A percentile compares a stretch with the other conserved stretches of the same genome.
phyloP scores from a whole-genome alignment of 345 rosid genomes.

The Citrus glauca region DNA sequence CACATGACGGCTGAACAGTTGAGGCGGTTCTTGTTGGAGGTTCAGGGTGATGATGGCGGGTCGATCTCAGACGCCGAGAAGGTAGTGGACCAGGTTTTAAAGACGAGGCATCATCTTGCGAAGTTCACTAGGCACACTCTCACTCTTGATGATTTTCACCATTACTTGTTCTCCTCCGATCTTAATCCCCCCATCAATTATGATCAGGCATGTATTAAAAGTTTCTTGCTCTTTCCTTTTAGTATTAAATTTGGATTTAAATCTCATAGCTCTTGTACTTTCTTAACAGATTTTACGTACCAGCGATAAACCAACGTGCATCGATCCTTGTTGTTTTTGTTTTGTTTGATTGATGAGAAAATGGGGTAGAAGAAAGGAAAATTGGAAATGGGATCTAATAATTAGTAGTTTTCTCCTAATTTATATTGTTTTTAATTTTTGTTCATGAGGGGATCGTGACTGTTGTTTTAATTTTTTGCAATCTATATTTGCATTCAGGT shows the following conservation, averaged over 20 bases:
- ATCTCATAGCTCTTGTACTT: neutral
- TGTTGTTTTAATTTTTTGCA: neutral
- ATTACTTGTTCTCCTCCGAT: slow-evolving; percentile 50
- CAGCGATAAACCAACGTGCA: neutral
- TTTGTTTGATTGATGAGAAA: slow-evolving; percentile 7
- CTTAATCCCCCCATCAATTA: slow-evolving; percentile 55
- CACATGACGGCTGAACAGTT: slow-evolving; percentile 70
- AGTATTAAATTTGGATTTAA: no score
- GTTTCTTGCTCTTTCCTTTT: neutral
- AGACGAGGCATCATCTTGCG: slow-evolving; percentile 52
- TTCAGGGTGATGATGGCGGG: slow-evolving; percentile 38
- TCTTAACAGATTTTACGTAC: neutral
- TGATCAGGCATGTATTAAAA: slow-evolving; percentile 28
- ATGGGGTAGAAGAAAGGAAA: no score
- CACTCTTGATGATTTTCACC: slow-evolving; percentile 69
- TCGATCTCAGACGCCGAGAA: slow-evolving; percentile 46
- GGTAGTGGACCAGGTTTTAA: slow-evolving; percentile 53
- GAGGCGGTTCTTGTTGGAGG: slow-evolving; percentile 46
- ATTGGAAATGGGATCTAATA: neutral
- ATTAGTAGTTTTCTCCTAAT: neutral
- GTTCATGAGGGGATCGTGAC: neutral
- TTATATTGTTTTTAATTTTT: neutral
- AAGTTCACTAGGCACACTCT: slow-evolving; percentile 60
- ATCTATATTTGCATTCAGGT: slow-evolving; percentile 45
- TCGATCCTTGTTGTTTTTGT: neutral